Evolutionary conservation across 108 stramenopile genomes (phyloP).

Genomic region (Pseudonitzschia delicatissima): DNA sequence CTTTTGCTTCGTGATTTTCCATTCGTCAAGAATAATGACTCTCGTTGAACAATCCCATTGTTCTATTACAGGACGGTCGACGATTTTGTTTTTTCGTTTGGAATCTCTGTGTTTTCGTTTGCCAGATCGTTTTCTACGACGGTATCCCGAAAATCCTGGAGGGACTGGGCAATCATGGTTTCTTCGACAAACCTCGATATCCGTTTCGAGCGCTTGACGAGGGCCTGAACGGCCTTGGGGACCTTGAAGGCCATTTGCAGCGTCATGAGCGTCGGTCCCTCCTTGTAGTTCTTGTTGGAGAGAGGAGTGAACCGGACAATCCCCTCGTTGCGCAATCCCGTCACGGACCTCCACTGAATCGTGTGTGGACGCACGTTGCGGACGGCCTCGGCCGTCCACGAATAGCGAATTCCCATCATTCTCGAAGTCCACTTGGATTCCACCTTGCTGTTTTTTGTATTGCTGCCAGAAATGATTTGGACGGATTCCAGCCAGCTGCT

Average conservation of each 20-base stretch:
- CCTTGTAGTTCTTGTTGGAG: background rate
- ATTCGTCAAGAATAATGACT: too few relatives aligned
- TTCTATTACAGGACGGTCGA: too few relatives aligned
- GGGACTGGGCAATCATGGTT: conserved; percentile 53
- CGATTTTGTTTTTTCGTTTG: too few relatives aligned
- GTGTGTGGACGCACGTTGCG: conserved; percentile 43
- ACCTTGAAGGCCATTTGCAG: conserved; percentile 57
- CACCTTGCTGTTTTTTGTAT: background rate
- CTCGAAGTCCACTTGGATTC: conserved; percentile 69
- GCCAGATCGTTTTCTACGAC: conserved; percentile 47
- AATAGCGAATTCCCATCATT: conserved; percentile 59
- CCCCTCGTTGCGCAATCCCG: conserved; percentile 69
- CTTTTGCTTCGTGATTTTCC: too few relatives aligned
- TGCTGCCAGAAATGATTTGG: conserved; percentile 38
- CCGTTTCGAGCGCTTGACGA: conserved; percentile 49
- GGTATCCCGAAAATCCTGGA: conserved; percentile 63
- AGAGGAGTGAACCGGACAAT: conserved; percentile 40
- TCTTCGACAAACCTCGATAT: conserved; percentile 57
- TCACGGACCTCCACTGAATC: conserved; percentile 72
- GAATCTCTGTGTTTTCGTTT: too few relatives aligned
- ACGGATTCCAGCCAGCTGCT: conserved; percentile 71
- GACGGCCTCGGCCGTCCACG: conserved; percentile 62
- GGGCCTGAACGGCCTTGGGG: conserved; percentile 47
- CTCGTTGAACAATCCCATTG: too few relatives aligned
- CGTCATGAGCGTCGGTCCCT: conserved; percentile 51